Conservation (phyloP, 2,329 filamentous ascomycete species). For the Apiospora marii region DNA sequence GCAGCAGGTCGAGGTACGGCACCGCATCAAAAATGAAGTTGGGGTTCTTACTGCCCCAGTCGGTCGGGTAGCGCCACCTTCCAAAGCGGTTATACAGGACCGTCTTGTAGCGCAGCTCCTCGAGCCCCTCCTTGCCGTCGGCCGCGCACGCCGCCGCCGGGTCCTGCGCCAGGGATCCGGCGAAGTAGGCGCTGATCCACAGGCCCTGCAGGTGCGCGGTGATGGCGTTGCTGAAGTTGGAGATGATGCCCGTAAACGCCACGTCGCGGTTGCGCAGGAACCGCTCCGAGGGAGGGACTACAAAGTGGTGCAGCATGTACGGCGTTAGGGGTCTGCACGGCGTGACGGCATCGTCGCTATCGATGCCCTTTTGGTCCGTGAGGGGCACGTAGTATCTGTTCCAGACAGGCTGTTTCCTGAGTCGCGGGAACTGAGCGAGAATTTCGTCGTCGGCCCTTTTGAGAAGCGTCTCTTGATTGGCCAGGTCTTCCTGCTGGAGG, state of each 20-base stretch:
- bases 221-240: slow-evolving; percentile 52
- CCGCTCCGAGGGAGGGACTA: slow-evolving; percentile 49
- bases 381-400: slow-evolving; percentile 56
- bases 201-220: slow-evolving; percentile 57
- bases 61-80: slow-evolving; percentile 72
- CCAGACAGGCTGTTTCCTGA: slow-evolving; percentile 53
- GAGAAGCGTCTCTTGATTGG: slow-evolving; percentile 48
- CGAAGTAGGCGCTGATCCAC: slow-evolving; percentile 66
- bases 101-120: slow-evolving; percentile 58
- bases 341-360: slow-evolving; percentile 35
- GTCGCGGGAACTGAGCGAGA: slow-evolving; percentile 56
- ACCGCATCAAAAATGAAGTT: slow-evolving; percentile 81
- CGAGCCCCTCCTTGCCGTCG: slow-evolving; percentile 47
- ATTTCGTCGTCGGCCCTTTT: slow-evolving; percentile 58
- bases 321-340: slow-evolving; percentile 36
- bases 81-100: slow-evolving; percentile 74
- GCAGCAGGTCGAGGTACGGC: slow-evolving; percentile 74
- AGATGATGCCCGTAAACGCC: slow-evolving; percentile 56
- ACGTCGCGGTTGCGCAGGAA: slow-evolving; percentile 51
- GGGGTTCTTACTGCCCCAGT: slow-evolving; percentile 67
- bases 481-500: slow-evolving; percentile 38
- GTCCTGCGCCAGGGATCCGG: slow-evolving; percentile 47
- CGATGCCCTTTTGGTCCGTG: slow-evolving; percentile 42
- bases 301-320: slow-evolving; percentile 55
- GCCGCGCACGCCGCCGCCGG: slow-evolving; percentile 31